phyloP scores from a whole-genome alignment of 345 rosid species.

The Corymbia maculata region DNA sequence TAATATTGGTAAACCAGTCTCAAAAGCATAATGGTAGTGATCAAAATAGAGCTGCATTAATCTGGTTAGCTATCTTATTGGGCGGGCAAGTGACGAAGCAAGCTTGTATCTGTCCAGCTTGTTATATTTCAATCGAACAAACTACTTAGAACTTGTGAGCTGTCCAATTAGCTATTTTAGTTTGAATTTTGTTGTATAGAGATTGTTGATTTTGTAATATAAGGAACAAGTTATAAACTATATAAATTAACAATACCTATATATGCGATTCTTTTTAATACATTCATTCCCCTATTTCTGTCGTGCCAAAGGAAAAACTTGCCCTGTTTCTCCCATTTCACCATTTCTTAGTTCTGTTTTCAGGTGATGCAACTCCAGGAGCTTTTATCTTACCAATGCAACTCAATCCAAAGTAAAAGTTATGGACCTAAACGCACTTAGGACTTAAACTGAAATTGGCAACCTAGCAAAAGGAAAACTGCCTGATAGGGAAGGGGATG shows the following conservation, averaged over 20 bases:
- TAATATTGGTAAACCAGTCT: too few species aligned
- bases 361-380: background rate
- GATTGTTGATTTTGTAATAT: background rate
- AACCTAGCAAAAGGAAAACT: background rate
- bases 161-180: too few species aligned
- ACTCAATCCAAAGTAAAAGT: background rate
- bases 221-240: background rate
- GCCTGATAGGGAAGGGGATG: background rate
- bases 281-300: background rate
- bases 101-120: too few species aligned
- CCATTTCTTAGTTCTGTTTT: background rate
- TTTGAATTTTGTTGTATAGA: too few species aligned
- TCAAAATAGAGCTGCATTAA: background rate
- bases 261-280: background rate
- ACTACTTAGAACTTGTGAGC: too few species aligned
- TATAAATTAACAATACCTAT: background rate
- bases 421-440: background rate
- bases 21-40: background rate
- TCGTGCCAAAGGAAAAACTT: background rate
- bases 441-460: background rate
- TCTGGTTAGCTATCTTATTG: background rate
- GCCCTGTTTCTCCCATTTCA: background rate
- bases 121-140: too few species aligned
- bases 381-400: background rate
- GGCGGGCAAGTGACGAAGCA: background rate